phyloP scores from a whole-genome alignment of 495 filamentous ascomycete species.

The Tuber aestivum region DNA sequence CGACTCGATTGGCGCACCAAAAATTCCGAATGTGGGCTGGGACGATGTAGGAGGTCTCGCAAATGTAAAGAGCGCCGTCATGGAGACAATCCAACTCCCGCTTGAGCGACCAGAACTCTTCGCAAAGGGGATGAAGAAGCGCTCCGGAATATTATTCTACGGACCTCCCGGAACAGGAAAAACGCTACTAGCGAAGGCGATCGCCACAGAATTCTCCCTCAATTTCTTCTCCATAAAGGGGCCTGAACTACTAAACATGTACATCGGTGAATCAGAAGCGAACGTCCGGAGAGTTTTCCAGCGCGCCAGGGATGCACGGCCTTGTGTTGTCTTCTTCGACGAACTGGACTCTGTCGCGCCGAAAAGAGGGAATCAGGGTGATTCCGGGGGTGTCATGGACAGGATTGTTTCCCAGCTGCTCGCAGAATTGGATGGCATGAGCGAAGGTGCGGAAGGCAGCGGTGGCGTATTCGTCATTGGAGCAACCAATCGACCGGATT shows the following conservation, averaged over 20 bases:
- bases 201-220: slow-evolving; percentile 94
- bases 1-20: slow-evolving; percentile 92
- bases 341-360: slow-evolving; percentile 95
- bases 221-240: slow-evolving; percentile 99
- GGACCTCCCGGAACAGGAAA: slow-evolving; percentile 96
- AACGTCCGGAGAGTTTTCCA: slow-evolving; percentile 96
- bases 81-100: slow-evolving; percentile 93
- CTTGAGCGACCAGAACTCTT: slow-evolving; percentile 91
- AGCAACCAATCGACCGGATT: slow-evolving; percentile 89
- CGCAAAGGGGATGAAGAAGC: slow-evolving; percentile 97
- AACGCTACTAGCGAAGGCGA: slow-evolving; percentile 92
- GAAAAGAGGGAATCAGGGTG: slow-evolving; percentile 94
- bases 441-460: slow-evolving; percentile 73
- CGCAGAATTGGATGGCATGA: slow-evolving; percentile 96
- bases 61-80: slow-evolving; percentile 90
- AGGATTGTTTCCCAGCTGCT: slow-evolving; percentile 93
- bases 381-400: slow-evolving; percentile 98
- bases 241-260: slow-evolving; percentile 97
- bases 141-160: slow-evolving; percentile 95
- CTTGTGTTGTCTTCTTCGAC: slow-evolving; percentile 98
- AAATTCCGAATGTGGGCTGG: slow-evolving; percentile 96
- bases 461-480: slow-evolving; percentile 95
- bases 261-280: slow-evolving; percentile 97
- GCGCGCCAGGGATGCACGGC: slow-evolving; percentile 85
- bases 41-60: slow-evolving; percentile 90